Evolutionary conservation across 2,329 filamentous ascomycete species (phyloP).

Genomic region (Diatrype stigma): DNA sequence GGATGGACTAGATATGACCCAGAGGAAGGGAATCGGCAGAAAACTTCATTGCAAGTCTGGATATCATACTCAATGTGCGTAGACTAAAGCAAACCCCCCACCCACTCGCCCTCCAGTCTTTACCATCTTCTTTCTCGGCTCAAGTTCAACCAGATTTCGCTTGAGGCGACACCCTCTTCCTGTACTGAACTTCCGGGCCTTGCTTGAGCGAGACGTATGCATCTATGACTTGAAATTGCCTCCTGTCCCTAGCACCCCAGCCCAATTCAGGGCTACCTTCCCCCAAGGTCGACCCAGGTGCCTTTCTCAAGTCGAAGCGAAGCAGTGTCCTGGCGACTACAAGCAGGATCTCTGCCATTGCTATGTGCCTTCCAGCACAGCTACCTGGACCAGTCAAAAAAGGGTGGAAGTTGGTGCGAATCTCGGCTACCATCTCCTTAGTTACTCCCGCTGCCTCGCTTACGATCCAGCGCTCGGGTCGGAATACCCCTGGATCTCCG

Average conservation of each 20-base stretch:
- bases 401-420: conserved; percentile 12
- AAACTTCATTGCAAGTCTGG: no score
- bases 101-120: no score
- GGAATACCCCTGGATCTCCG: conserved; percentile 10
- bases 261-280: conserved; percentile 7
- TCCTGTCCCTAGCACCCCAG: conserved; percentile 11
- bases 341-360: conserved; percentile 21
- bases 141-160: no score
- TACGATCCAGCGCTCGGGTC: conserved; percentile 23
- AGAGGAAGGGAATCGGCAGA: no score
- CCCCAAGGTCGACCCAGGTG: conserved; percentile 18
- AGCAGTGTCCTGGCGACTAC: conserved; percentile 16
- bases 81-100: no score
- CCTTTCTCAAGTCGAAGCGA: conserved; percentile 16
- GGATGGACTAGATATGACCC: no score
- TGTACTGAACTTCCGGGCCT: conserved; percentile 22
- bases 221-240: conserved; percentile 19
- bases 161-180: conserved; percentile 6
- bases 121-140: no score
- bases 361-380: conserved; percentile 18
- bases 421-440: conserved; percentile 6
- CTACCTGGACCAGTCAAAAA: conserved; percentile 13
- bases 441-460: conserved; percentile 6
- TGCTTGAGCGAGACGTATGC: conserved; percentile 17
- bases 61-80: no score